Percentiles rank a stretch among this genome's conserved stretches.
phyloP scores from a whole-genome alignment of 1,139 yeast species.

The Kodamaea fungicola region DNA sequence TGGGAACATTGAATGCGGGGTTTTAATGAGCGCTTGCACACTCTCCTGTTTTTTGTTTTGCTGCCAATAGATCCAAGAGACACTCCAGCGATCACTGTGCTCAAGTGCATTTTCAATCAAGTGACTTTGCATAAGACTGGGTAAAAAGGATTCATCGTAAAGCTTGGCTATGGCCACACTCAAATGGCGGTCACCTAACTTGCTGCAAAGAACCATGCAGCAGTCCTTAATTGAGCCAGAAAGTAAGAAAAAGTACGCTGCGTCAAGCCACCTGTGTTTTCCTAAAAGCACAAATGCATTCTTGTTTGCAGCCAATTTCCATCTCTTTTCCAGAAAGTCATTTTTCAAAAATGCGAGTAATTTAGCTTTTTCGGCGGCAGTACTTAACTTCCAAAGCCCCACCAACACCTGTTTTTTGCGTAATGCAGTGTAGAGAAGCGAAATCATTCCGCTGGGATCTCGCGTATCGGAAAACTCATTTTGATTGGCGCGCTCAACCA shows the following conservation, averaged over 20 bases:
- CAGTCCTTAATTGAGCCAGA: conserved; percentile 77
- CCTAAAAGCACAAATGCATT: conserved; percentile 90
- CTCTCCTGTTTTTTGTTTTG: conserved; percentile 49
- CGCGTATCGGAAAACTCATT: conserved; percentile 59
- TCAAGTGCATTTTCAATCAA: conserved; percentile 56
- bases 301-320: conserved; percentile 86
- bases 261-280: conserved; percentile 80
- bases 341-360: conserved; percentile 73
- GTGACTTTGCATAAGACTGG: conserved; percentile 46
- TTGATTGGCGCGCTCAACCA: conserved; percentile 67
- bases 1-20: conserved; percentile 45
- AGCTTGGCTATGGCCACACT: conserved; percentile 81
- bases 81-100: conserved; percentile 76
- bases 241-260: conserved; percentile 86
- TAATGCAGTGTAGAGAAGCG: conserved; percentile 75
- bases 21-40: conserved; percentile 61
- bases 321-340: conserved; percentile 69
- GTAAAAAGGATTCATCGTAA: conserved; percentile 42
- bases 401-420: conserved; percentile 70
- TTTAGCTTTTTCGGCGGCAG: conserved; percentile 79
- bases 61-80: conserved; percentile 81
- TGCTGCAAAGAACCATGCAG: conserved; percentile 65
- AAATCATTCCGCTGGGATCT: conserved; percentile 70
- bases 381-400: conserved; percentile 80
- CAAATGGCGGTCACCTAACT: conserved; percentile 62